Conservation (phyloP, 2,329 filamentous ascomycete genomes). For the Neopestalotiopsis sp. region DNA sequence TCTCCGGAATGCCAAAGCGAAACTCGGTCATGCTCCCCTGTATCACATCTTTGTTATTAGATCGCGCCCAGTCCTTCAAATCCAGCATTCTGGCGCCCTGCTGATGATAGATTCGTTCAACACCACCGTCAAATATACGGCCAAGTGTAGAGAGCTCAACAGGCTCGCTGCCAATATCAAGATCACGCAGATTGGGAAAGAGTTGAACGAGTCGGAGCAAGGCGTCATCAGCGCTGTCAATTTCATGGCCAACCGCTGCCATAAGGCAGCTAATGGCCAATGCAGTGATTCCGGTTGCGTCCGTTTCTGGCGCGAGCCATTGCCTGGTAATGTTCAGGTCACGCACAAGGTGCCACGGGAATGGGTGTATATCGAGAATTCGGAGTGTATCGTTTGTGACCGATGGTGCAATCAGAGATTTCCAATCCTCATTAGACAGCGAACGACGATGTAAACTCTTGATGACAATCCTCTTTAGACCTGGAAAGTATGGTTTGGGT, state of each 20-base stretch:
- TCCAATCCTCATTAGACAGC: background rate
- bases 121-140: background rate
- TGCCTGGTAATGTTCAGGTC: background rate
- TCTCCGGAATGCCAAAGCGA: no score
- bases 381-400: background rate
- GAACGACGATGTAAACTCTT: background rate
- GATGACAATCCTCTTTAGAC: slow-evolving; percentile 3
- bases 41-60: background rate
- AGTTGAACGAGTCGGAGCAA: background rate
- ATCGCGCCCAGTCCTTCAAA: slow-evolving; percentile 5
- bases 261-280: slow-evolving; percentile 2
- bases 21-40: background rate
- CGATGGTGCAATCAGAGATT: background rate
- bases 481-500: background rate
- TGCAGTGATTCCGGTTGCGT: background rate
- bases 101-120: slow-evolving; percentile 9
- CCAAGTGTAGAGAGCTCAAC: background rate
- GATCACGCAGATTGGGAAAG: slow-evolving; percentile 13
- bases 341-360: background rate
- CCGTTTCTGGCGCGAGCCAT: background rate
- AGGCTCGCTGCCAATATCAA: slow-evolving; percentile 6
- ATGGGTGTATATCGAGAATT: slow-evolving; percentile 6
- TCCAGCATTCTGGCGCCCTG: slow-evolving; percentile 3
- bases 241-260: background rate
- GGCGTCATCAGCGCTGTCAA: slow-evolving; percentile 4